A percentile compares a stretch with the other conserved stretches of the same genome.
phyloP scores from a whole-genome alignment of 1,284 basidiomycete genomes.

The Prillingera fragicola region DNA sequence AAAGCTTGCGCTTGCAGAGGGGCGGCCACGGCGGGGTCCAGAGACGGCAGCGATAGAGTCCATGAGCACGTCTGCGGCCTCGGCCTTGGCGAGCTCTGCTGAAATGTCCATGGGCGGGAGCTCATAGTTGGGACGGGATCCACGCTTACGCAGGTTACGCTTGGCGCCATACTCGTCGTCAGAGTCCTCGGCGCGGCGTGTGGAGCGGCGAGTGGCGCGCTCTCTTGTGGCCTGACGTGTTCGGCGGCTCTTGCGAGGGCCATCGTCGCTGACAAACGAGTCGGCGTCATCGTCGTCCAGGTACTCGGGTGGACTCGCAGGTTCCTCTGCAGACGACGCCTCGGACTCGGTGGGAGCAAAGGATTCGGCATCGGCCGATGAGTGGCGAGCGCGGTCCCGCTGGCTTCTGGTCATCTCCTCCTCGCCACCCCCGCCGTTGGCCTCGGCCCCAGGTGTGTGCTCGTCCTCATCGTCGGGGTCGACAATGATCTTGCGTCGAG shows the following conservation, averaged over 20 bases:
- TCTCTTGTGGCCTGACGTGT: conserved; percentile 4
- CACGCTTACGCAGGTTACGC: conserved; percentile 41
- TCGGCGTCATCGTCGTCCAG: conserved; percentile 22
- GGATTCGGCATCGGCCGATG: conserved; percentile 31
- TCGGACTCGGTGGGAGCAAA: conserved; percentile 30
- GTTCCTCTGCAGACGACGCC: conserved; percentile 14
- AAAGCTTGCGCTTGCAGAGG: conserved; percentile 24
- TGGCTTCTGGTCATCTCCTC: conserved; percentile 2
- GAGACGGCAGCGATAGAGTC: conserved; percentile 30
- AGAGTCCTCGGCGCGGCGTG: conserved; percentile 19
- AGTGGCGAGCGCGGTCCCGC: conserved; percentile 11
- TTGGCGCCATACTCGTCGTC: conserved; percentile 29
- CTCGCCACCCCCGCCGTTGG: not conserved
- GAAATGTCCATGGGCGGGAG: conserved; percentile 41
- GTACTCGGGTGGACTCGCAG: conserved; percentile 19
- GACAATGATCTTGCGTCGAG: no score
- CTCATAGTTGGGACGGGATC: conserved; percentile 41
- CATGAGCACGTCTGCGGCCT: conserved; percentile 22
- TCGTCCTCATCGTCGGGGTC: conserved; percentile 40
- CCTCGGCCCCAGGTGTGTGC: conserved; percentile 10
- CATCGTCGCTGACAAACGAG: conserved; percentile 1
- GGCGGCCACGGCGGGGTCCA: conserved; percentile 23
- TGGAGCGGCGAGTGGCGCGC: conserved; percentile 5
- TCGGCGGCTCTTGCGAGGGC: conserved; percentile 1
- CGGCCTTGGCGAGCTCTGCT: conserved; percentile 25